Percentiles rank a stretch among this genome's conserved stretches.
Evolutionary conservation across 352 stramenopile genomes (phyloP).

Genomic region (Globisporangium canariense): DNA sequence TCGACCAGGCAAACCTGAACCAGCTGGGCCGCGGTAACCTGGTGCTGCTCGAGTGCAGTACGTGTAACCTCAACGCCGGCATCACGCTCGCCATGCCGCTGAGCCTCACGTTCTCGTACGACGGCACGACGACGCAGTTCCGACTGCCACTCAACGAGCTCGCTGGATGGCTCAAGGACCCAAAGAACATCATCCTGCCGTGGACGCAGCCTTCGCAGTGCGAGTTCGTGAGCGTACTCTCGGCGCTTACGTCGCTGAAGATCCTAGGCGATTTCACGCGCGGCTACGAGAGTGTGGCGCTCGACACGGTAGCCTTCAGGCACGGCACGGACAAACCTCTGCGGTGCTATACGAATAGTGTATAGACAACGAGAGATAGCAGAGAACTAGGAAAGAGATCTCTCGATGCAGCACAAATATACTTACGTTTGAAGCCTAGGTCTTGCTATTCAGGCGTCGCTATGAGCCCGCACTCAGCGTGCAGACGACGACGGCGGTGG

Average conservation of each 20-base stretch:
- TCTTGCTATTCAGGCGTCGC: neutral
- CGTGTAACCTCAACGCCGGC: constrained; percentile 78
- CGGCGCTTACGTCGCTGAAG: constrained; percentile 72
- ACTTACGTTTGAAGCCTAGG: constrained; percentile 6
- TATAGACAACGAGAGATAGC: constrained; percentile 10
- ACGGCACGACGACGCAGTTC: constrained; percentile 80
- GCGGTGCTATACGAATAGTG: constrained; percentile 39
- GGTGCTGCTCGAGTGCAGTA: constrained; percentile 83
- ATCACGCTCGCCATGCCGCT: constrained; percentile 86
- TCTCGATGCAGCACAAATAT: constrained; percentile 3
- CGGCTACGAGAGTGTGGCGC: constrained; percentile 86
- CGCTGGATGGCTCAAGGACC: constrained; percentile 88
- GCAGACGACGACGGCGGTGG: constrained; percentile 27
- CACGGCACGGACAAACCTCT: constrained; percentile 52
- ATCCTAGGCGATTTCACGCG: constrained; percentile 91
- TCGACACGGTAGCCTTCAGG: constrained; percentile 78
- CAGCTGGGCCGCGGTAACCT: constrained; percentile 52
- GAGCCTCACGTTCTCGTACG: constrained; percentile 70
- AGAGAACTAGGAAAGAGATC: neutral
- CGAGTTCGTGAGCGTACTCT: constrained; percentile 87
- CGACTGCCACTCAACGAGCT: constrained; percentile 73
- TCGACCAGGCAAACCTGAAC: constrained; percentile 80
- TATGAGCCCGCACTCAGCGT: neutral
- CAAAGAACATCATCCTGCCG: constrained; percentile 82
- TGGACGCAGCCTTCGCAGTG: constrained; percentile 77